These are phyloP conservation scores for Xylariomycetidae sp. DNA, from an alignment of 2,329 filamentous ascomycete species.

Conservation along the genomic window DNA sequence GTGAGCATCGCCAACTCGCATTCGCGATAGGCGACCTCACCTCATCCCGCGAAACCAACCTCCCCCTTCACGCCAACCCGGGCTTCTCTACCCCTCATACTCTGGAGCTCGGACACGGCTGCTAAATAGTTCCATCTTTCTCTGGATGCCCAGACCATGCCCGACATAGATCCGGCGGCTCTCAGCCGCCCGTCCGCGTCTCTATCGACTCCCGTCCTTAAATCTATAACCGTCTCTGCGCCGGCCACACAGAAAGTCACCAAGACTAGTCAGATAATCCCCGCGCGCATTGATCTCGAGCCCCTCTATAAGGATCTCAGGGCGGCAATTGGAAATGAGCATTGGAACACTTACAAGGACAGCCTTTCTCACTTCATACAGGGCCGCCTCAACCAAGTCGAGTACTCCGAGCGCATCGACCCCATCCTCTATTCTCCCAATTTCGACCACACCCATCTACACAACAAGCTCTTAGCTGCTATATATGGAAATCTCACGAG, in stretches of 20 bases:
- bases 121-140: too few relatives aligned
- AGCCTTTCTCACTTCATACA: constrained; percentile 58
- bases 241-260: constrained; percentile 45
- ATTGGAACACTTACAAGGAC: constrained; percentile 63
- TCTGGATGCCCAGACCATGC: too few relatives aligned
- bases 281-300: constrained; percentile 63
- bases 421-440: constrained; percentile 52
- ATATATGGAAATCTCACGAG: constrained; percentile 66
- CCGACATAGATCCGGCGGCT: constrained; percentile 67
- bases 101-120: too few relatives aligned
- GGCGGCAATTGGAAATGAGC: constrained; percentile 52
- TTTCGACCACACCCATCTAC: constrained; percentile 58
- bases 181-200: constrained; percentile 57
- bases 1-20: too few relatives aligned
- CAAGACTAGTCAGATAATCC: constrained; percentile 60
- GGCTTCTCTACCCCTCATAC: too few relatives aligned
- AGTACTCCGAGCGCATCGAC: constrained; percentile 56
- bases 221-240: constrained; percentile 51
- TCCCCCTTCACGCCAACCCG: constrained; percentile 18
- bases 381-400: constrained; percentile 58
- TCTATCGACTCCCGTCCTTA: constrained; percentile 57
- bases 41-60: too few relatives aligned
- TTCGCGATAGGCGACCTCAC: too few relatives aligned
- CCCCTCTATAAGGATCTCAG: constrained; percentile 60
- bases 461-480: constrained; percentile 63